These are phyloP conservation scores for Kalanchoe fedtschenkoi DNA, from an alignment of 164 flowering plant species.

Conservation along the genomic window DNA sequence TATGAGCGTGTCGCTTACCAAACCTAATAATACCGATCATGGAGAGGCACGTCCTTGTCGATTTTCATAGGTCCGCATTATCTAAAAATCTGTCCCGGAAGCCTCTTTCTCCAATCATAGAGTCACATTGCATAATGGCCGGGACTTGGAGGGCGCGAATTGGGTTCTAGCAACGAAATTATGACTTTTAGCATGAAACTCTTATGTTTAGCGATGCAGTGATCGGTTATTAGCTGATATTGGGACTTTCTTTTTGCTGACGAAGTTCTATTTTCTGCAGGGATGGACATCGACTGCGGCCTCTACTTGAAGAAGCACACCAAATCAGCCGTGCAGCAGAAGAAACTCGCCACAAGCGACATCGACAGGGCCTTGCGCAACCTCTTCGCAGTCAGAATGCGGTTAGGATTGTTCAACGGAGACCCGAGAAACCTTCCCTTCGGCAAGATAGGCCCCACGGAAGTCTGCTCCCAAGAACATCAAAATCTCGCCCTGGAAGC, in stretches of 20 bases:
- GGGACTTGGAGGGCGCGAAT: background rate
- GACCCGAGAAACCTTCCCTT: constrained; percentile 33
- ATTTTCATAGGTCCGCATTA: background rate
- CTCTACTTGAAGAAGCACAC: constrained; percentile 40
- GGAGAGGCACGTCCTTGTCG: too few relatives aligned
- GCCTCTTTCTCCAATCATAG: background rate
- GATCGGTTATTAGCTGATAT: background rate
- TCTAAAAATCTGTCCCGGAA: background rate
- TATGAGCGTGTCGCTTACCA: background rate
- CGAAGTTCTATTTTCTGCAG: constrained; percentile 18
- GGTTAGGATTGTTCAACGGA: constrained; percentile 75
- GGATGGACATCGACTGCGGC: constrained; percentile 89
- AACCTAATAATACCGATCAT: background rate
- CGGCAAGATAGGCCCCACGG: constrained; percentile 29
- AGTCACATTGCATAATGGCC: background rate
- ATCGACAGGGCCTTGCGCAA: constrained; percentile 68
- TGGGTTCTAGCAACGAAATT: background rate
- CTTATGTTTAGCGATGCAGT: background rate
- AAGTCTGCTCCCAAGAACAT: constrained; percentile 43
- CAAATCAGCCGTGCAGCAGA: constrained; percentile 48
- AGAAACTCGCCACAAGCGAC: constrained; percentile 31
- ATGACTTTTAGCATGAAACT: background rate
- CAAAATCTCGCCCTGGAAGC: constrained; percentile 59
- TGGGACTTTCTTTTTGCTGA: background rate
- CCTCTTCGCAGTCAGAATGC: constrained; percentile 67